Base-by-base conservation (phyloP, 257 asterid genomes). In the Jacaranda copaia region DNA sequence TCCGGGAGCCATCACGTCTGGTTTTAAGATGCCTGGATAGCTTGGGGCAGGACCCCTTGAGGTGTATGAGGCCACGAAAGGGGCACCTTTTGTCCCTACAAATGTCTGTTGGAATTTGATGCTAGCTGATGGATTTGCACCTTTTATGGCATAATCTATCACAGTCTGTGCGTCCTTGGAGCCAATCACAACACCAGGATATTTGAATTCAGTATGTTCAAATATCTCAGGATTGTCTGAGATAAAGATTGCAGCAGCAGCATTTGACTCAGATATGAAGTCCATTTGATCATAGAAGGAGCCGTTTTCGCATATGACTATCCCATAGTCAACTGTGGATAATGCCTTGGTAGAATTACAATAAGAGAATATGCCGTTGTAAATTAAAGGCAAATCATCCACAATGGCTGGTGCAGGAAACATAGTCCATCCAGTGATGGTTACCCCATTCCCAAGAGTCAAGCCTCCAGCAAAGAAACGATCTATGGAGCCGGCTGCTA, bases 1-100 rank as follows among this genome's bases (percentile, higher is more conserved):
- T 8, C 90, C 88, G 5, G 90, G 90, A 0, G 88, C 85, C 82
- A 84, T 77, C 14, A 87, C 13, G 40, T 87, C 90, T 0, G 87
- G 90, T 56, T 87, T 87, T 59, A 87, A 25, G 4, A 87, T 25
- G 2, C 77, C 72, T 1, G 87, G 88, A 66, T 61, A 77, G 77
- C 82, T 77, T 35, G 73, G 82, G 1, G 87, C 60, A 35, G 90
- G 88, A 10, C 90, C 88, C 65, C 83, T 53, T 1, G 84, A 82
- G 18, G 85, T 69, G 40, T 77, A 82, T 3, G 65, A 48, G 12
- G 80, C 79, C 42, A 80, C 82, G 1, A 64, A 57, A 0, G 89
- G 87, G 0, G 89, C 85, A 1, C 77, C 60, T 52, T 67, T 74
- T 57, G 66, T 42, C 15, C 88, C 88, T 0, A 75, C 1, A n/a